phyloP scores from a whole-genome alignment of 2,329 filamentous ascomycete genomes.

The Arthroderma sp. region DNA sequence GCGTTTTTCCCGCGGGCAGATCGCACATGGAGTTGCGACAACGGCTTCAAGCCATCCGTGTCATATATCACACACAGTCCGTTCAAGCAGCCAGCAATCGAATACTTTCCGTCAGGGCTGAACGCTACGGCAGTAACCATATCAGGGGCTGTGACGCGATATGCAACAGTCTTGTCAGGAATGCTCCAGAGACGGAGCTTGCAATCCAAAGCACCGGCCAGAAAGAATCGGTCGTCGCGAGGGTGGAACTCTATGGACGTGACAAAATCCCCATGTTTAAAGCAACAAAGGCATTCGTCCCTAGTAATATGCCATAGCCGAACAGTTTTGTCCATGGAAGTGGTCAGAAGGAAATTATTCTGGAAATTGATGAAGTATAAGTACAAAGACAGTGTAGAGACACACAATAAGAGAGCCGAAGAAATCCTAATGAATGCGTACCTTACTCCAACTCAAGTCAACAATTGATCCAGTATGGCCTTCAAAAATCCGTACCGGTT shows the following conservation, averaged over 20 bases:
- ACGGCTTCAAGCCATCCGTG: conserved; percentile 73
- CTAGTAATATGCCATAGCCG: conserved; percentile 83
- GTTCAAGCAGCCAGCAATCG: conserved; percentile 75
- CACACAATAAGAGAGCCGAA: not conserved
- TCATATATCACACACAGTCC: conserved; percentile 85
- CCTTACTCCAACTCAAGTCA: conserved; percentile 92
- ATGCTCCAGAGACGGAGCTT: conserved; percentile 92
- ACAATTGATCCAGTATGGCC: conserved; percentile 78
- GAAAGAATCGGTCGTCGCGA: conserved; percentile 87
- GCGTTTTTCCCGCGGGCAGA: conserved; percentile 86
- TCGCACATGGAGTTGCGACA: conserved; percentile 82
- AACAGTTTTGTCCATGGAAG: conserved; percentile 97
- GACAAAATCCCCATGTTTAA: conserved; percentile 89
- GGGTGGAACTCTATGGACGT: conserved; percentile 93
- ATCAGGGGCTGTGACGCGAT: conserved; percentile 60
- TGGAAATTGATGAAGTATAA: conserved; percentile 12
- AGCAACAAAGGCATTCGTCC: conserved; percentile 76
- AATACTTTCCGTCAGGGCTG: conserved; percentile 77
- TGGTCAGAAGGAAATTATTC: conserved; percentile 92
- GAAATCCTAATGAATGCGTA: conserved; percentile 17
- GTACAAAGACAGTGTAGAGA: no score
- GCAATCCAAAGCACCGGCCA: conserved; percentile 82
- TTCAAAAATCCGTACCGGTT: conserved; percentile 63
- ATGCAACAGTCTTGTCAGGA: conserved; percentile 86
- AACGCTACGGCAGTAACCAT: conserved; percentile 92